Evolutionary conservation across 2,329 filamentous ascomycete species (phyloP).

Genomic region (Teratosphaeria epicoccoides): DNA sequence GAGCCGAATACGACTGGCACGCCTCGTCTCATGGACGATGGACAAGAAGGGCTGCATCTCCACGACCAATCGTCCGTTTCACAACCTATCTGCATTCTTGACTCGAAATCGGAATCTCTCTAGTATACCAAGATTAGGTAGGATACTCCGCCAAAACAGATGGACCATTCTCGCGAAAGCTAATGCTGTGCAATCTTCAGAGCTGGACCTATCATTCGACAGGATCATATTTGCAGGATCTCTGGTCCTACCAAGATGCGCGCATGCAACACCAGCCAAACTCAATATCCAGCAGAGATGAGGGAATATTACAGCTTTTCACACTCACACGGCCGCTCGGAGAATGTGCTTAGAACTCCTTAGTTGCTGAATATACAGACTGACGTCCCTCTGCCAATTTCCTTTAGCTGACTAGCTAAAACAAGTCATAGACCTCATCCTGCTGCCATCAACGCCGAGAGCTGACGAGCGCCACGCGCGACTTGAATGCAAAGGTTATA

Average conservation of each 20-base stretch:
- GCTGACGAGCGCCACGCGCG: no score
- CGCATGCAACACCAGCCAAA: slow-evolving; percentile 10
- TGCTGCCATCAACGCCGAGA: no score
- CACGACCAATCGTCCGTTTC: slow-evolving; percentile 11
- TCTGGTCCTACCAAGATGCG: slow-evolving; percentile 7
- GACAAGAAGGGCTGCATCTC: slow-evolving; percentile 9
- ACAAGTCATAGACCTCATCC: no score
- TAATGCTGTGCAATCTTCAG: neutral
- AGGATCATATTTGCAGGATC: slow-evolving; percentile 5
- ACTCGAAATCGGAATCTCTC: slow-evolving; percentile 6
- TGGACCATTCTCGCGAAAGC: neutral
- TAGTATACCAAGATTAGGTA: slow-evolving; percentile 6
- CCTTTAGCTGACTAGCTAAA: no score
- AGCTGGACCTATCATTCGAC: slow-evolving; percentile 7
- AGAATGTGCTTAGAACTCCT: no score
- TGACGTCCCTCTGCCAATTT: no score
- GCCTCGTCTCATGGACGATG: slow-evolving; percentile 13
- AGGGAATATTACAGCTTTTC: slow-evolving; percentile 9
- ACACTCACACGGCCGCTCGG: no score
- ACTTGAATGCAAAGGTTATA: no score
- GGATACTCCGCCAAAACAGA: neutral
- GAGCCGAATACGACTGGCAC: slow-evolving; percentile 6
- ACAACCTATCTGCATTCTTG: slow-evolving; percentile 3
- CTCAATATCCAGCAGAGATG: slow-evolving; percentile 7
- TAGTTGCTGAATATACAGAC: no score